Evolutionary conservation across 192 early-diverging fungal species (phyloP).

Genomic region (Coemansia sp.): DNA sequence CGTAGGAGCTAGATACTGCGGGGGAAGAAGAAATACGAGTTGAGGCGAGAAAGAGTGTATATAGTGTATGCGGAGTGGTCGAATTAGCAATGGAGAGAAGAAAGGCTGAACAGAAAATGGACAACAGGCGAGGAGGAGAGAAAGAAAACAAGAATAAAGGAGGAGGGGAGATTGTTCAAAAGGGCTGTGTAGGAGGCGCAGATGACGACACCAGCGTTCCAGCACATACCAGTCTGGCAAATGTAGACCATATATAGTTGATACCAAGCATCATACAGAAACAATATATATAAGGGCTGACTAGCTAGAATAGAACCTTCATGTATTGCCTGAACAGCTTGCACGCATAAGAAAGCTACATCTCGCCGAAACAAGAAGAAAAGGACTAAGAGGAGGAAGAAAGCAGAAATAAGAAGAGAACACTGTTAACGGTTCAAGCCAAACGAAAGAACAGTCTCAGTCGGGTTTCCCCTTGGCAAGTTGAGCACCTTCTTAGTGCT

Average conservation of each 20-base stretch:
- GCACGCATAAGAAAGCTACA: too few species aligned
- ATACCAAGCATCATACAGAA: too few species aligned
- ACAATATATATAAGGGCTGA: too few species aligned
- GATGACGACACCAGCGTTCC: background rate
- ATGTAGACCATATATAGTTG: too few species aligned
- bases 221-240: background rate
- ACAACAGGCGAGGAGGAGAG: background rate
- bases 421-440: background rate
- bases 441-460: background rate
- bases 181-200: background rate
- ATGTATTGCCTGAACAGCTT: too few species aligned
- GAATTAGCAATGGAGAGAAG: too few species aligned
- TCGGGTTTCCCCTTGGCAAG: too few species aligned
- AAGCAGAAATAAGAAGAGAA: background rate
- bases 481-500: conserved; percentile 19
- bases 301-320: too few species aligned
- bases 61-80: background rate
- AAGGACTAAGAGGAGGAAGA: background rate
- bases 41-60: background rate
- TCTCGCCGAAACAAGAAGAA: background rate
- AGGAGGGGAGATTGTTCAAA: background rate
- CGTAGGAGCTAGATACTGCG: too few species aligned
- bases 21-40: background rate
- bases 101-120: background rate
- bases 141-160: background rate